Base-by-base conservation (phyloP, 441 rosid species). In the Adansonia grandidieri region DNA sequence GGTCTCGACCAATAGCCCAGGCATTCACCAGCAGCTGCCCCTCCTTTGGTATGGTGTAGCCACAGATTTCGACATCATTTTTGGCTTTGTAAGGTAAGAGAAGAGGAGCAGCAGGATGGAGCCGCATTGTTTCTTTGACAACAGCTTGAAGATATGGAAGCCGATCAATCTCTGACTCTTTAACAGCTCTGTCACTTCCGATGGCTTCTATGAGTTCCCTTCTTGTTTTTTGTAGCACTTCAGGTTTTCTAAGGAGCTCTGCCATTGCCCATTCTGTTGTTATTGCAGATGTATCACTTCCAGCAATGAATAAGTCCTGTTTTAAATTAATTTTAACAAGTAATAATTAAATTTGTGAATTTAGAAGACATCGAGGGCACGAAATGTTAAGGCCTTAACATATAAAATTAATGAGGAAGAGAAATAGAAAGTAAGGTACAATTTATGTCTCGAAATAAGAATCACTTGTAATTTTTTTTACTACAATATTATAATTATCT, bases 251-350 rank as follows among this genome's bases (percentile, higher is more conserved):
- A 20, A 77, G 74, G 13, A 68, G 60, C 51, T 77, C 79, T 24
- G 79, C 48, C 79, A 77, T 77, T 13, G 74, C 79, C 79, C 79
- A 77, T 68, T 77, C 79, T 14, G 79, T 68, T 77, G 79, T 77
- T 57, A 77, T 45, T 77, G 79, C 74, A 44, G 79, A 67, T 13
- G 79, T 77, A 77, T 77, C 79, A 58, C 79, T 77, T 68, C 79
- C 79, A 2, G 79, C 79, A 54, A 77, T 77, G n/a, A 77, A 77
- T 10, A 77, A 58, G 66, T 77, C 79, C 79, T 77, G 73, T 40
- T 48, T 37, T 37, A 15, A 71, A 71, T 50, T 4, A 71, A 71
- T 37, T 40, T 1, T 1, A 11, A 15, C 44, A 15, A 64, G 8
- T 28, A 14, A 6, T 7, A 15, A 5, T 57, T 19, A 17, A 63